Conservation (phyloP, 371 early-diverging fungal species). For the Chytridiales sp. region DNA sequence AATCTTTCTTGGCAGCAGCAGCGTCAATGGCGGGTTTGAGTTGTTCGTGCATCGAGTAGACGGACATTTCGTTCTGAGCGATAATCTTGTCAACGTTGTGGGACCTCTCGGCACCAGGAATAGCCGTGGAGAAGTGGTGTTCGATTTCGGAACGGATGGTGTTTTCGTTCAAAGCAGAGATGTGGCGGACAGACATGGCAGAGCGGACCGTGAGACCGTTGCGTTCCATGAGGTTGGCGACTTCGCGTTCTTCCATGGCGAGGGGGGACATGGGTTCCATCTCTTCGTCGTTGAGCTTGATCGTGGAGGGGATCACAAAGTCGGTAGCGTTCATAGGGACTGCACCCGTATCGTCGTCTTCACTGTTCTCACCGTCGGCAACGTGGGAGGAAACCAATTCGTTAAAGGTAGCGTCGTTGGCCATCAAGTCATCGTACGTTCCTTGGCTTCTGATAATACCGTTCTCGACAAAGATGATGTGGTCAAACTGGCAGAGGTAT, state of each 20-base stretch:
- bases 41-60: slow-evolving; percentile 49
- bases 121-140: slow-evolving; percentile 49
- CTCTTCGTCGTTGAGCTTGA: slow-evolving; percentile 9
- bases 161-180: slow-evolving; percentile 51
- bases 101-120: slow-evolving; percentile 41
- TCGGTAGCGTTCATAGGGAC: slow-evolving; percentile 20
- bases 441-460: slow-evolving; percentile 39
- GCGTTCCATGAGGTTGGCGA: slow-evolving; percentile 24
- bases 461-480: slow-evolving; percentile 38
- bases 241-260: slow-evolving; percentile 1
- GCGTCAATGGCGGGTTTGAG: too few relatives aligned
- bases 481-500: slow-evolving; percentile 42
- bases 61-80: slow-evolving; percentile 59
- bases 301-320: slow-evolving; percentile 14
- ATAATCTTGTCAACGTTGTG: slow-evolving; percentile 52
- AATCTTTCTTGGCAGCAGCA: slow-evolving; percentile 14
- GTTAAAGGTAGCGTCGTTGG: slow-evolving; percentile 55
- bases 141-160: slow-evolving; percentile 59
- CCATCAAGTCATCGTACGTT: slow-evolving; percentile 36
- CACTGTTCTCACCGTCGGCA: slow-evolving; percentile 27
- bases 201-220: slow-evolving; percentile 35
- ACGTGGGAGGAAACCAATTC: slow-evolving; percentile 32
- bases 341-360: too few relatives aligned
- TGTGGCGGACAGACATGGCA: slow-evolving; percentile 43
- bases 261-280: too few relatives aligned